Conservation (phyloP, 306 rosid species). For the Mucuna pruriens region DNA sequence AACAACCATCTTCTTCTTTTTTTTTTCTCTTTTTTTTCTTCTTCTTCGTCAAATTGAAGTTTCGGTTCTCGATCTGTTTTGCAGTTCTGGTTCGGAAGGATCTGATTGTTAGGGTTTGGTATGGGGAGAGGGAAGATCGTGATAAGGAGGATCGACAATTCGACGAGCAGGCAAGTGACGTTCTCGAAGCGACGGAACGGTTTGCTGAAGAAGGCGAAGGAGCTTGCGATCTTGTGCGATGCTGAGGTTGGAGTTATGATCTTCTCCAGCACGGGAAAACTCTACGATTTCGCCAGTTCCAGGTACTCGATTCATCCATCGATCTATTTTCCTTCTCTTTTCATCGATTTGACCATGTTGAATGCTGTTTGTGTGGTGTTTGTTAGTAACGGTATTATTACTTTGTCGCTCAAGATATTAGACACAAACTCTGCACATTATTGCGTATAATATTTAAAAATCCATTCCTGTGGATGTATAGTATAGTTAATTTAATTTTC, state of each 20-base stretch:
- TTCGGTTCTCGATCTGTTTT: constrained; percentile 23
- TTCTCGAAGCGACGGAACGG: constrained; percentile 90
- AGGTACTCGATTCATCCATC: constrained; percentile 48
- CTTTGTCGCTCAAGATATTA: not conserved
- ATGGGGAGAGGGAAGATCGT: constrained; percentile 99
- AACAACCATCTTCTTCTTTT: not conserved
- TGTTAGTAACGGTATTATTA: not conserved
- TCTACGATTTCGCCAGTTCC: constrained; percentile 81
- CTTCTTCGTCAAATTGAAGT: not conserved
- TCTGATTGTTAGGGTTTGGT: constrained; percentile 42
- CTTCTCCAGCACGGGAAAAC: constrained; percentile 92
- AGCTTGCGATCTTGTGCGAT: constrained; percentile 87
- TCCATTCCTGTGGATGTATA: not conserved
- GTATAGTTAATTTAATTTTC: not conserved
- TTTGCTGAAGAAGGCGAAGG: constrained; percentile 91
- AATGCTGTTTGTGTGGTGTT: not conserved
- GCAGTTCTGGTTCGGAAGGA: not conserved
- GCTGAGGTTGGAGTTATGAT: constrained; percentile 90
- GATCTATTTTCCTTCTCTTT: constrained; percentile 23
- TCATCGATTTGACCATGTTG: not conserved
- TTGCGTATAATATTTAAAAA: not conserved
- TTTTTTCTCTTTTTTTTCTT: not conserved
- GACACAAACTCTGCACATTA: not conserved
- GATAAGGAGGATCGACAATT: constrained; percentile 94
- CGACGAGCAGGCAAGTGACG: constrained; percentile 91